Conservation (phyloP, 805 yeast species). For the Yarrowia sp. region DNA sequence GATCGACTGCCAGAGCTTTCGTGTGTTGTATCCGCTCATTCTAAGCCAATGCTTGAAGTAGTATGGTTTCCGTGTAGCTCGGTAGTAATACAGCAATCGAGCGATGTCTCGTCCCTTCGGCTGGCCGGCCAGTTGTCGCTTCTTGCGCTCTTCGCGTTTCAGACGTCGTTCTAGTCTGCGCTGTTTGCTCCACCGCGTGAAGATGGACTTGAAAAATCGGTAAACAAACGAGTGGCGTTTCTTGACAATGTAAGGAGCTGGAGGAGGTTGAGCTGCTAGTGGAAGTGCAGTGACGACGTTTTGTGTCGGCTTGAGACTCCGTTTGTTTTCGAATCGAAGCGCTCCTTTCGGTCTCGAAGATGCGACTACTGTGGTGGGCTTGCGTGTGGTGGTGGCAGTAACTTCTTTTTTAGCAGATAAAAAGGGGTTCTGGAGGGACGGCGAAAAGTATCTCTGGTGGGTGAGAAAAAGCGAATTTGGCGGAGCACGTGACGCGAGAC, state of each 20-base stretch:
- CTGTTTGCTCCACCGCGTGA: constrained; percentile 19
- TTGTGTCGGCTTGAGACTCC: not conserved
- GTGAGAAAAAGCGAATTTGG: not conserved
- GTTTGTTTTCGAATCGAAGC: constrained; percentile 6
- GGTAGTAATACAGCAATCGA: constrained; percentile 16
- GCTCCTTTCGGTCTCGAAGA: constrained; percentile 5
- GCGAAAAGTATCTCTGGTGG: not conserved
- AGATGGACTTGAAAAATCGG: constrained; percentile 15
- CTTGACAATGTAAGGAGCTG: not conserved
- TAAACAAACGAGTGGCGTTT: constrained; percentile 23
- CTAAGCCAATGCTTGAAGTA: constrained; percentile 20
- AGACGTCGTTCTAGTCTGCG: not conserved
- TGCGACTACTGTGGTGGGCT: constrained; percentile 13
- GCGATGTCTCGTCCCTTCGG: constrained; percentile 10
- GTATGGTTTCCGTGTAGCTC: constrained; percentile 19
- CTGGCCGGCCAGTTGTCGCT: not conserved
- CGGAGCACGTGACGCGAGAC: not conserved
- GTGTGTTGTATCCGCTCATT: constrained; percentile 22
- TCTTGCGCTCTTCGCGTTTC: not conserved
- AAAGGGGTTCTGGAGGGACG: not conserved
- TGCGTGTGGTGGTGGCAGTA: constrained; percentile 22
- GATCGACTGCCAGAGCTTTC: constrained; percentile 19
- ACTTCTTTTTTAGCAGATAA: constrained; percentile 22
- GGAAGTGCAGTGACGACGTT: not conserved
- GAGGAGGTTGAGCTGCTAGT: not conserved